phyloP scores from a whole-genome alignment of 1,139 yeast species.

The Yamadazyma atlantica region DNA sequence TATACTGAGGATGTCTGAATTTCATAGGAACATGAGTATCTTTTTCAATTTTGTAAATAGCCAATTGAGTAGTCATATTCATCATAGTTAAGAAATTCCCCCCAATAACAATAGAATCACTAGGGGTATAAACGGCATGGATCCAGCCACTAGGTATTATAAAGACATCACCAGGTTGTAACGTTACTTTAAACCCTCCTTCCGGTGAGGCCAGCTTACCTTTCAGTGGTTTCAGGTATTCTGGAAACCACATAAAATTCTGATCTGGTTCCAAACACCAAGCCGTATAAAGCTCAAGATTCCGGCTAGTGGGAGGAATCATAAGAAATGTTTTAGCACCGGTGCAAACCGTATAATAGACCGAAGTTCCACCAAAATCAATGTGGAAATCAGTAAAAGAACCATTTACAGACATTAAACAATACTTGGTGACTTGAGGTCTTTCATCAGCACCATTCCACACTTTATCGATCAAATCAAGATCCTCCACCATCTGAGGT shows the following conservation, averaged over 20 bases:
- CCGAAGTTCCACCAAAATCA: conserved; percentile 92
- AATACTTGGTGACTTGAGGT: conserved; percentile 79
- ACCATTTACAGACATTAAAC: conserved; percentile 80
- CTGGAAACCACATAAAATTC: conserved; percentile 66
- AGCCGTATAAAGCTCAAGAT: conserved; percentile 57
- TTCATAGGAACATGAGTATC: conserved; percentile 71
- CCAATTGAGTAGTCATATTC: conserved; percentile 62
- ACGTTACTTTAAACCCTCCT: conserved; percentile 63
- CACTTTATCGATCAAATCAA: conserved; percentile 69
- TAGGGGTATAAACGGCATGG: conserved; percentile 84
- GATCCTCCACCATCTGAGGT: conserved; percentile 64
- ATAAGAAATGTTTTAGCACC: conserved; percentile 76
- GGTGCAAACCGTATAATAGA: conserved; percentile 75
- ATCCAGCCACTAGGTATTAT: conserved; percentile 93
- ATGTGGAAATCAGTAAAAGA: conserved; percentile 89
- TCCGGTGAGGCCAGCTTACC: conserved; percentile 27
- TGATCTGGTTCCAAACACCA: conserved; percentile 77
- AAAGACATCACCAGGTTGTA: conserved; percentile 70
- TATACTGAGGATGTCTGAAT: conserved; percentile 77
- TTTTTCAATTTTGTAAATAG: conserved; percentile 61
- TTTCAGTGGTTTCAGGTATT: conserved; percentile 29
- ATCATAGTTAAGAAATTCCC: conserved; percentile 77
- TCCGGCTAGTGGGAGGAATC: conserved; percentile 71
- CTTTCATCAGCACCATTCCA: conserved; percentile 48
- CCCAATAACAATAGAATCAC: conserved; percentile 79